Evolutionary conservation across 1,284 basidiomycete genomes (phyloP), one percentile per base, ranked within the genome.

Genomic region (Fistulina hepatica): DNA sequence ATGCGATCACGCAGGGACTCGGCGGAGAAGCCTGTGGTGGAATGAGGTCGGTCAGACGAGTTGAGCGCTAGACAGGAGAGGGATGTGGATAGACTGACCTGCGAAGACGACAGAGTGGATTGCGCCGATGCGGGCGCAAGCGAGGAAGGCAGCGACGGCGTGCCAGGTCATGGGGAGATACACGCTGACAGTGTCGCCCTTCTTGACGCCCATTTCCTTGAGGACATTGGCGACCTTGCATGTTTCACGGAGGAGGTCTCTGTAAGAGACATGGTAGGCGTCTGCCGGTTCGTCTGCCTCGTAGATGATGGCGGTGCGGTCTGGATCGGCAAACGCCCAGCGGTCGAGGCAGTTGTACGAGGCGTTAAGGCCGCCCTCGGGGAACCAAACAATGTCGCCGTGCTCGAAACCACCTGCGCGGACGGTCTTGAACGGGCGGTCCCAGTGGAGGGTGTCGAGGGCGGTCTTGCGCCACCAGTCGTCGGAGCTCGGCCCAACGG

Each of bases 61-160:
- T n/a, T n/a, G n/a, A n/a, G n/a, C n/a, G n/a, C n/a, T n/a, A n/a
- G n/a, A n/a, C n/a, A n/a, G n/a, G n/a, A n/a, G n/a, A n/a, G n/a
- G n/a, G n/a, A n/a, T n/a, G n/a, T n/a, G n/a, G n/a, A n/a, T n/a
- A n/a, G n/a, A n/a, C n/a, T n/a, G n/a, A n/a, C n/a, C n/a, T 35
- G 94, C 94, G 53, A 98, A 98, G 46, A 98, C 82, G 54, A 97
- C 94, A n/a, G 91, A 95, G 68, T 98, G 95, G 39, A 98, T 71
- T 19, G 95, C 94, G 37, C 94, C 95, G 52, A 98, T 89, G 51
- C 94, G 83, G 5, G 94, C 93, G 60, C 93, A 97, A 15, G 94
- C 94, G 37, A 98, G 81, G 76, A 98, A 92, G 21, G 93, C 84
- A 24, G 90, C 91, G 37, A 83, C 89, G 13, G 94, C 83, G 52